These are phyloP conservation scores for Phytopythium aichiense DNA, from an alignment of 352 stramenopile genomes.

Conservation along the genomic window DNA sequence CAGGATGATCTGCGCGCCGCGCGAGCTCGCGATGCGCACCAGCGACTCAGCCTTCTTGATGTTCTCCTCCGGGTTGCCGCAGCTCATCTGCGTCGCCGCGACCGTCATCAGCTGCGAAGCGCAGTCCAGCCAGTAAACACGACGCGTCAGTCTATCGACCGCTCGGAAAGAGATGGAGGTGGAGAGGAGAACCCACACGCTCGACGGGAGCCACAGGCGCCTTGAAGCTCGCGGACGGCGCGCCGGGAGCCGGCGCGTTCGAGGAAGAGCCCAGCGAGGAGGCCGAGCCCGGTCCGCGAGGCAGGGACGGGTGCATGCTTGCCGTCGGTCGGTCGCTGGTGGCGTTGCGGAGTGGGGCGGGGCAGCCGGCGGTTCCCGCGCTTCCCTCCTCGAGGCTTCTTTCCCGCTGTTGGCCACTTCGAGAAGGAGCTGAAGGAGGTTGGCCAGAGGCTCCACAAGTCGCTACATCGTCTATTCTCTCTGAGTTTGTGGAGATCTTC, in stretches of 20 bases:
- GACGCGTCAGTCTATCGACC: not conserved
- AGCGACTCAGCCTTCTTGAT: slow-evolving; percentile 90
- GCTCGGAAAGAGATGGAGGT: not conserved
- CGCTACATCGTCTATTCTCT: not conserved
- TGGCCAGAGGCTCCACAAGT: not conserved
- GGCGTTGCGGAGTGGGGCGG: no score
- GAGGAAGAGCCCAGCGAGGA: slow-evolving; percentile 17
- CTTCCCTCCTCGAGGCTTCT: not conserved
- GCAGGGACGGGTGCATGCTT: slow-evolving; percentile 36
- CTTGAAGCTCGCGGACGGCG: slow-evolving; percentile 20
- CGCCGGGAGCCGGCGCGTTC: slow-evolving; percentile 7
- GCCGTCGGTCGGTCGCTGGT: not conserved
- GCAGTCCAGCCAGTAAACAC: not conserved
- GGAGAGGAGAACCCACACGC: slow-evolving; percentile 23
- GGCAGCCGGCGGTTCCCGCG: not conserved
- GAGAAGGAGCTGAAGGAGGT: slow-evolving; percentile 1
- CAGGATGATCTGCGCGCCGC: slow-evolving; percentile 86
- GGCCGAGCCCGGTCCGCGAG: slow-evolving; percentile 23
- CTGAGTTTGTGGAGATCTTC: not conserved
- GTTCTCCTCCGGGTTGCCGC: slow-evolving; percentile 83
- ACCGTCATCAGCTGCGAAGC: slow-evolving; percentile 68
- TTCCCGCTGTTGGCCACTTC: not conserved
- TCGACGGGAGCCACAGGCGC: slow-evolving; percentile 45
- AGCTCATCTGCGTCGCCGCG: slow-evolving; percentile 87
- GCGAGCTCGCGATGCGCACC: slow-evolving; percentile 83